phyloP scores from a whole-genome alignment of 106 monocot genomes.

The Phalaenopsis equestris region DNA sequence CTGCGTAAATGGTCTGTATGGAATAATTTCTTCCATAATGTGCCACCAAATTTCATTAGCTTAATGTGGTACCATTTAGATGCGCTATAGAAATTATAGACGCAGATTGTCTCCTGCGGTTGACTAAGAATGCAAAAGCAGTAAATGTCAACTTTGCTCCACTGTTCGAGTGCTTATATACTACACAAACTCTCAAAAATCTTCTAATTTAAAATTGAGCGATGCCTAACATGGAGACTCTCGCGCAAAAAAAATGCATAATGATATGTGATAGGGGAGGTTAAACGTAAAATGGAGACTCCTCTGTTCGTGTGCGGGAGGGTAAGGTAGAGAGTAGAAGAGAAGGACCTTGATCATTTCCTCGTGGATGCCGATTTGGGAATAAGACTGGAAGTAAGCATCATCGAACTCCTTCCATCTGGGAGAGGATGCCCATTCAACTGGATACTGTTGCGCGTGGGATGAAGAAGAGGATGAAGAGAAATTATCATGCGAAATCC shows the following conservation, averaged over 20 bases:
- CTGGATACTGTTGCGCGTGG: not conserved
- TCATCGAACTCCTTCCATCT: conserved; percentile 51
- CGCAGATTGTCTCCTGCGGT: not conserved
- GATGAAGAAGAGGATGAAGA: conserved; percentile 9
- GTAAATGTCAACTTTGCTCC: not conserved
- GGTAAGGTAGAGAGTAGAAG: not conserved
- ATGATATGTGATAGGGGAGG: not conserved
- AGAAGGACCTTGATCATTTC: conserved; percentile 89
- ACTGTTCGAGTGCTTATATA: not conserved
- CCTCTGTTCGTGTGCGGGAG: not conserved
- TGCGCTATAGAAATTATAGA: not conserved
- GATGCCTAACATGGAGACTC: not conserved
- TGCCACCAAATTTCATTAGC: not conserved
- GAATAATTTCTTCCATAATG: not conserved
- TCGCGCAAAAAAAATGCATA: not conserved
- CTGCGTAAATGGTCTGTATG: no score
- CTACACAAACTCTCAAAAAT: not conserved
- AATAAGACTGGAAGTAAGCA: conserved; percentile 83
- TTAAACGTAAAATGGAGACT: not conserved
- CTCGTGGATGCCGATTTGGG: conserved; percentile 85
- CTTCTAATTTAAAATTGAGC: not conserved
- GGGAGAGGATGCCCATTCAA: conserved; percentile 16
- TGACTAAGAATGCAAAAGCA: not conserved
- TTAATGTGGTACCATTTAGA: not conserved
- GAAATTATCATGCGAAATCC: conserved; percentile 7